phyloP scores from a whole-genome alignment of 2,329 filamentous ascomycete species.

The Zopfia rhizophila region DNA sequence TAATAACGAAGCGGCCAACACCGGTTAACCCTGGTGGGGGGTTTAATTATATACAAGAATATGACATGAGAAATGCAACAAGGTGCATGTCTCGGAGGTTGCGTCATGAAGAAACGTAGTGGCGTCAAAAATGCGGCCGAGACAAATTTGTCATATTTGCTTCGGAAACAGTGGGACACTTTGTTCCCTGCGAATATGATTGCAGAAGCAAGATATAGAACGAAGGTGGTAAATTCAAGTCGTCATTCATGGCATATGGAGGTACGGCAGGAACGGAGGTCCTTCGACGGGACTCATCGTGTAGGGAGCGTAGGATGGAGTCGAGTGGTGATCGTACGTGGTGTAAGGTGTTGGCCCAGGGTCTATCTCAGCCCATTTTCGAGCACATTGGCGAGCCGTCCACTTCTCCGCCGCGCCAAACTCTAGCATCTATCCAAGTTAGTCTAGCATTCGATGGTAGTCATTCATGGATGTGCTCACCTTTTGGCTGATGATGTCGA shows the following conservation, averaged over 20 bases:
- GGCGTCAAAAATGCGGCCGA: too few species aligned
- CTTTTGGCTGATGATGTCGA: conserved; percentile 64
- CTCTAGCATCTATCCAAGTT: conserved; percentile 60
- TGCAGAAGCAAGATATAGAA: too few species aligned
- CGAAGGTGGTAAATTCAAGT: not conserved
- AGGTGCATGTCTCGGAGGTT: too few species aligned
- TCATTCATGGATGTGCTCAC: conserved; percentile 36
- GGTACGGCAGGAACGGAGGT: conserved; percentile 41
- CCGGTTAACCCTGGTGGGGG: conserved; percentile 23
- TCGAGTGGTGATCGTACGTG: conserved; percentile 45
- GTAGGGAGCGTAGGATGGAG: conserved; percentile 45
- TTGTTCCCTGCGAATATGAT: too few species aligned
- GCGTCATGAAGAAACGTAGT: too few species aligned
- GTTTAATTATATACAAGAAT: conserved; percentile 20
- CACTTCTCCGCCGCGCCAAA: conserved; percentile 62
- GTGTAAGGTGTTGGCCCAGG: conserved; percentile 44
- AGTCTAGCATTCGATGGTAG: conserved; percentile 9
- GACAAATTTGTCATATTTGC: too few species aligned
- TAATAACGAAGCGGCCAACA: conserved; percentile 12
- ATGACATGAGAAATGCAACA: not conserved
- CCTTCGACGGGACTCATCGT: conserved; percentile 50
- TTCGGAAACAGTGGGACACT: too few species aligned
- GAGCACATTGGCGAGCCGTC: conserved; percentile 60
- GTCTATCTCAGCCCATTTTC: conserved; percentile 63
- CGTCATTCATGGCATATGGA: conserved; percentile 38